Percentiles rank a stretch among this genome's conserved stretches.
phyloP scores from a whole-genome alignment of 331 rosid genomes.

The Malus hybrid region DNA sequence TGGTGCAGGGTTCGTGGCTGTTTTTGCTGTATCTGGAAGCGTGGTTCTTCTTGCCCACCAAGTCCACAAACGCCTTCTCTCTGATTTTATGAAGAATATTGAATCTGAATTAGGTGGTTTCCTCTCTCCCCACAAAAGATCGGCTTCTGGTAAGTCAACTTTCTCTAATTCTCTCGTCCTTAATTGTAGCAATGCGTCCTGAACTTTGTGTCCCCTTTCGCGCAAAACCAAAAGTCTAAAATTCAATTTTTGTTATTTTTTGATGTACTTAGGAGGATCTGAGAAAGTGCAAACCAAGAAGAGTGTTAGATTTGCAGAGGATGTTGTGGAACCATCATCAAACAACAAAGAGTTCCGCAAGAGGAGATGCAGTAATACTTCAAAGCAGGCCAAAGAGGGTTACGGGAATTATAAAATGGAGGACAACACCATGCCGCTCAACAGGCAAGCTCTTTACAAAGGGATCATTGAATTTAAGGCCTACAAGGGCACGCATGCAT shows the following conservation, averaged over 20 bases:
- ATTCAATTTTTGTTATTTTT: background rate
- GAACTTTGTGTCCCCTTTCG: background rate
- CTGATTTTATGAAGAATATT: constrained; percentile 62
- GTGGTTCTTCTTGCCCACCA: constrained; percentile 59
- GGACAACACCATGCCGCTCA: constrained; percentile 45
- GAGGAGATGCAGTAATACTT: background rate
- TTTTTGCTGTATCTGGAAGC: constrained; percentile 74
- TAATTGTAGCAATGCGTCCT: background rate
- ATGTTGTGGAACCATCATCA: constrained; percentile 29
- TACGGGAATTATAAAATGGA: constrained; percentile 7
- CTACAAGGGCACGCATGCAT: constrained; percentile 2
- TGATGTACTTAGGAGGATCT: background rate
- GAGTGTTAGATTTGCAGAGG: constrained; percentile 63
- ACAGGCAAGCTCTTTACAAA: constrained; percentile 51
- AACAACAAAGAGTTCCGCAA: constrained; percentile 29
- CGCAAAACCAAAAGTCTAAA: background rate
- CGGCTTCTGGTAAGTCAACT: background rate
- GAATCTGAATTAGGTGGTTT: constrained; percentile 38
- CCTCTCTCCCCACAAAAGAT: background rate
- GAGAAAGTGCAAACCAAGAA: constrained; percentile 40
- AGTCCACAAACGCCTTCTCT: constrained; percentile 60
- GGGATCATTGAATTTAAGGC: constrained; percentile 34
- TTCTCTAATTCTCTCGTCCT: background rate
- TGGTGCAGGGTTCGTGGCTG: constrained; percentile 69
- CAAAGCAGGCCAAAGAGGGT: constrained; percentile 8